Evolutionary conservation across 2,329 filamentous ascomycete genomes (phyloP).

Genomic region (Ascosphaera aggregata): DNA sequence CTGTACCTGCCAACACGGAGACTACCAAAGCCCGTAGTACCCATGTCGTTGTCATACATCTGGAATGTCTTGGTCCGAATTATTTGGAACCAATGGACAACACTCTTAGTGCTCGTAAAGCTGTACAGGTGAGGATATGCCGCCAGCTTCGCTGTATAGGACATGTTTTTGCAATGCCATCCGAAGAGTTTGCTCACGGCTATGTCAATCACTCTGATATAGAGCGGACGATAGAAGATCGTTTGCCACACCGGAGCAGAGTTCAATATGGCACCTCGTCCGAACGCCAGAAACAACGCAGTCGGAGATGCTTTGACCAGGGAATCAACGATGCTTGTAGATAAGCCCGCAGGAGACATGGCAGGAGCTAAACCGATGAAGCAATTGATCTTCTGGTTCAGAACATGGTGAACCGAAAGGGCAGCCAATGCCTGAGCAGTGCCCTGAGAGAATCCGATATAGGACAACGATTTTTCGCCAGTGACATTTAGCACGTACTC

Average conservation of each 20-base stretch:
- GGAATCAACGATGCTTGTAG: constrained; percentile 75
- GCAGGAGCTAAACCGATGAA: constrained; percentile 91
- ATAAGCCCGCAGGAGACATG: constrained; percentile 82
- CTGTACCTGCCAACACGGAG: constrained; percentile 43
- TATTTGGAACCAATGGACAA: constrained; percentile 99
- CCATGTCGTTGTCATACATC: constrained; percentile 93
- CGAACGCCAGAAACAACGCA: constrained; percentile 80
- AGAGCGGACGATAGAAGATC: constrained; percentile 83
- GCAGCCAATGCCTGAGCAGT: constrained; percentile 93
- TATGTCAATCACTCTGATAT: constrained; percentile 66
- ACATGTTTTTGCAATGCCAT: constrained; percentile 73
- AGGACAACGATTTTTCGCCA: constrained; percentile 61
- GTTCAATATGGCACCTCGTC: constrained; percentile 69
- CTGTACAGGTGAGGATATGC: constrained; percentile 93
- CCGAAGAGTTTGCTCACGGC: constrained; percentile 66
- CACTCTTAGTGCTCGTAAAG: constrained; percentile 86
- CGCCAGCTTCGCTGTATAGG: constrained; percentile 68
- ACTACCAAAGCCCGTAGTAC: constrained; percentile 49
- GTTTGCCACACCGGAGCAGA: constrained; percentile 96
- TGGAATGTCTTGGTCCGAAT: constrained; percentile 92
- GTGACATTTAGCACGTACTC: constrained; percentile 75
- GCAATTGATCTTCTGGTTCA: constrained; percentile 85
- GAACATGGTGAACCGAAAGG: constrained; percentile 68
- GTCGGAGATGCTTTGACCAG: constrained; percentile 85
- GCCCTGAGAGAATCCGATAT: constrained; percentile 92